Evolutionary conservation across 1,139 yeast genomes (phyloP).

Genomic region (Kazachstania sp.): DNA sequence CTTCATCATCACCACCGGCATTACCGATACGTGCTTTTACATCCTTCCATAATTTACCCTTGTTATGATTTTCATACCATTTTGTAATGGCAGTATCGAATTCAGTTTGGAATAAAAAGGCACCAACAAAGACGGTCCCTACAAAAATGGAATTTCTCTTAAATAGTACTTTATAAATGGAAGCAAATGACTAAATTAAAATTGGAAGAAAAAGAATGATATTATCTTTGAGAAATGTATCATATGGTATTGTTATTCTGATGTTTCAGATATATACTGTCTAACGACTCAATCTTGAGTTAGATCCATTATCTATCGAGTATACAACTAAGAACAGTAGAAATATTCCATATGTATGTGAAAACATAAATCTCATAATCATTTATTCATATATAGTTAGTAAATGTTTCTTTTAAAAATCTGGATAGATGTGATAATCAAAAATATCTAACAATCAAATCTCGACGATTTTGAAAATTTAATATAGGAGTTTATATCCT

Average conservation of each 20-base stretch:
- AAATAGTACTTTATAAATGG: slow-evolving; percentile 62
- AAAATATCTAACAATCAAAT: background rate
- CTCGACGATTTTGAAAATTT: too few species aligned
- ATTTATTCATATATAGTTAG: background rate
- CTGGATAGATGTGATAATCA: background rate
- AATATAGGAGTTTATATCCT: too few species aligned
- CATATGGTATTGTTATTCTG: too few species aligned
- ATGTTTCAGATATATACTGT: too few species aligned
- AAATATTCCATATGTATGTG: too few species aligned
- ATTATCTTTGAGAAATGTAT: background rate
- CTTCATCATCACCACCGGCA: slow-evolving; percentile 52
- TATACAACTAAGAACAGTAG: too few species aligned
- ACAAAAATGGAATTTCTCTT: slow-evolving; percentile 92
- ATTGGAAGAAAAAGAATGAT: background rate
- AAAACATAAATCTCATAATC: too few species aligned
- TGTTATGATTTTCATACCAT: slow-evolving; percentile 83
- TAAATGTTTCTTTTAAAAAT: background rate
- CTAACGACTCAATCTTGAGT: too few species aligned
- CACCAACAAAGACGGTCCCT: slow-evolving; percentile 74
- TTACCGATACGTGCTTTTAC: slow-evolving; percentile 62
- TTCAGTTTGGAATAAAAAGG: slow-evolving; percentile 82
- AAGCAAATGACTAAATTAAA: slow-evolving; percentile 35
- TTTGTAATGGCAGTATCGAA: slow-evolving; percentile 71
- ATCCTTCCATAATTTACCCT: slow-evolving; percentile 96
- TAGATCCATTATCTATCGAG: too few species aligned